Evolutionary conservation across 2,329 filamentous ascomycete genomes (phyloP).

Genomic region (Cladosporium austrohemisphaericum): DNA sequence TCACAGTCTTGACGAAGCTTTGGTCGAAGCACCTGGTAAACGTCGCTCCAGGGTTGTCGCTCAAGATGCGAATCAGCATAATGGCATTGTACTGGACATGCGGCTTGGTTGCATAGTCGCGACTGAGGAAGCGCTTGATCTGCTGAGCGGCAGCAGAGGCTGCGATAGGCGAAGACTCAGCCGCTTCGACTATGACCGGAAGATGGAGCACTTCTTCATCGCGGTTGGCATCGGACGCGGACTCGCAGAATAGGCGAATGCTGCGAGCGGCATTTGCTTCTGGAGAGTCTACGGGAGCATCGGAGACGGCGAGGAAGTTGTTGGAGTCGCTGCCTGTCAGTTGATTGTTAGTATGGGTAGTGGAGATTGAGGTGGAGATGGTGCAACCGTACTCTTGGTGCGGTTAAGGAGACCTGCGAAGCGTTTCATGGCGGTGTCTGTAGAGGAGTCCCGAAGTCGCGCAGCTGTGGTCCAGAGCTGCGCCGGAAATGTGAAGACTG

Average conservation of each 20-base stretch:
- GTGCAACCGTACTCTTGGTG: slow-evolving; percentile 17
- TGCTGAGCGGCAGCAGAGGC: slow-evolving; percentile 75
- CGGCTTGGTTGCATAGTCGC: slow-evolving; percentile 57
- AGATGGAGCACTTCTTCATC: slow-evolving; percentile 90
- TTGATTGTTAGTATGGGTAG: not conserved
- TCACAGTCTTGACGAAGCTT: slow-evolving; percentile 73
- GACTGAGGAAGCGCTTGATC: slow-evolving; percentile 78
- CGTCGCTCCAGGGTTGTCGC: slow-evolving; percentile 82
- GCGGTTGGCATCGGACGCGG: slow-evolving; percentile 53
- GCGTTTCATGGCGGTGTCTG: slow-evolving; percentile 16
- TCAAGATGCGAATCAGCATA: slow-evolving; percentile 89
- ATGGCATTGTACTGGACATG: slow-evolving; percentile 91
- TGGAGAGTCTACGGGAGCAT: slow-evolving; percentile 48
- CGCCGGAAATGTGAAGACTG: too few relatives aligned
- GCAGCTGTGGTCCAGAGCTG: too few relatives aligned
- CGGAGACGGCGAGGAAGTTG: not conserved
- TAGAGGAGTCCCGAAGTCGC: too few relatives aligned
- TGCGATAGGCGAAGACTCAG: slow-evolving; percentile 84
- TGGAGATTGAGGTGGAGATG: not conserved
- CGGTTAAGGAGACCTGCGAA: slow-evolving; percentile 19
- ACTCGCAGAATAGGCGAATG: slow-evolving; percentile 78
- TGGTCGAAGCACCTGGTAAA: slow-evolving; percentile 90
- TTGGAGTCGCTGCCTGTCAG: slow-evolving; percentile 6
- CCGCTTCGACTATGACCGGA: slow-evolving; percentile 87
- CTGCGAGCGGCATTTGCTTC: slow-evolving; percentile 63